These are phyloP conservation scores for Castanea sativa DNA, from an alignment of 306 rosid species.

Conservation along the genomic window DNA sequence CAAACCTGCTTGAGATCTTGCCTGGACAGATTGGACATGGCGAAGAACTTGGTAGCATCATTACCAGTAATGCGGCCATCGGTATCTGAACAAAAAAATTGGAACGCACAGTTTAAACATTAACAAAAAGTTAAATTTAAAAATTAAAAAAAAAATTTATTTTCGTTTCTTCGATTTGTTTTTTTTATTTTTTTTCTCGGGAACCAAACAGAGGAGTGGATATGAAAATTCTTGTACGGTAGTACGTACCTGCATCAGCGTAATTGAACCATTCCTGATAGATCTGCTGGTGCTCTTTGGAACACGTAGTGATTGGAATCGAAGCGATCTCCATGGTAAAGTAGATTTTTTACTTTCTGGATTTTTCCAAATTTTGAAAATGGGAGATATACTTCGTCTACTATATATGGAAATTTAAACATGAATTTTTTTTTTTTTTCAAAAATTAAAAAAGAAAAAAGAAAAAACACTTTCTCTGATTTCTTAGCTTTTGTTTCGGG, in stretches of 20 bases:
- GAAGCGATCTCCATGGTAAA: constrained; percentile 63
- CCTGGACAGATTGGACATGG: constrained; percentile 68
- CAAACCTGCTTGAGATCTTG: constrained; percentile 85
- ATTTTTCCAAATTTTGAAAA: too few species aligned
- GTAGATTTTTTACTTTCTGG: too few species aligned
- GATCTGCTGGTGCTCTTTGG: constrained; percentile 54
- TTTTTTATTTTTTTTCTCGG: background rate
- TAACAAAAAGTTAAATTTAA: too few species aligned
- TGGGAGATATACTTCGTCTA: background rate
- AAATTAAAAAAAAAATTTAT: too few species aligned
- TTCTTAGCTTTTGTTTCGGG: background rate
- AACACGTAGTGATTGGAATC: constrained; percentile 40
- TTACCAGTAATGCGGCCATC: constrained; percentile 93
- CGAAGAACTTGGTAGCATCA: constrained; percentile 75
- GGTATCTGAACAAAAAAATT: constrained; percentile 44
- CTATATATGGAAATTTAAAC: background rate
- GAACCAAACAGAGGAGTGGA: constrained; percentile 2
- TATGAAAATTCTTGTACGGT: background rate
- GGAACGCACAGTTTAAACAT: background rate
- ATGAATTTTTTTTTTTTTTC: too few species aligned
- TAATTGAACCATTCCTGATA: constrained; percentile 77
- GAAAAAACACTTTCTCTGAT: background rate
- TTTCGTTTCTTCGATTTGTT: background rate
- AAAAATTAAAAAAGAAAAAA: background rate
- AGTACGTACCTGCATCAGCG: constrained; percentile 72